phyloP scores from a whole-genome alignment of 1,284 basidiomycete genomes.

The Prillingera fragicola region DNA sequence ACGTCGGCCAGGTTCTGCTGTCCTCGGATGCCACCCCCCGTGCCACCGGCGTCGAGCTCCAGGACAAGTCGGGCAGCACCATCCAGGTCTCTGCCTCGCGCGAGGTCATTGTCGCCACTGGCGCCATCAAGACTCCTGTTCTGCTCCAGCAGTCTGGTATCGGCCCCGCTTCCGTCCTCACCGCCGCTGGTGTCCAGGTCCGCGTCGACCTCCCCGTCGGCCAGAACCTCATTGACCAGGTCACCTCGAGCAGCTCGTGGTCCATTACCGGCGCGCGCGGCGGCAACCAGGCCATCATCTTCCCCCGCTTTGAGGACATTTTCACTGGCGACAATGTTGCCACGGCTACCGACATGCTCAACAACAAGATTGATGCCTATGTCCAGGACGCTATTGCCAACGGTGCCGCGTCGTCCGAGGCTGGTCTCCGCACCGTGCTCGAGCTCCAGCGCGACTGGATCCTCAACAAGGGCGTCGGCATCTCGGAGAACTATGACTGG shows the following conservation, averaged over 20 bases:
- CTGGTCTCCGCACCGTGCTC: constrained; percentile 30
- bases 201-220: constrained; percentile 43
- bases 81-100: constrained; percentile 37
- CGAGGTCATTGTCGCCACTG: constrained; percentile 50
- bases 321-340: constrained; percentile 21
- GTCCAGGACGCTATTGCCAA: constrained; percentile 36
- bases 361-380: constrained; percentile 33
- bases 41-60: constrained; percentile 35
- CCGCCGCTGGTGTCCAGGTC: constrained; percentile 32
- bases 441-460: constrained; percentile 44
- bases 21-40: constrained; percentile 18
- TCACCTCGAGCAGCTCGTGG: constrained; percentile 35
- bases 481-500: constrained; percentile 41
- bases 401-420: constrained; percentile 30
- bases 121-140: constrained; percentile 48
- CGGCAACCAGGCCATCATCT: constrained; percentile 26
- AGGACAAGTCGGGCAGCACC: constrained; percentile 19
- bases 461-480: constrained; percentile 32
- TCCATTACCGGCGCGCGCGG: constrained; percentile 14
- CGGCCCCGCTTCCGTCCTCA: constrained; percentile 39
- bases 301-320: constrained; percentile 37
- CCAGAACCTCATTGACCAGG: constrained; percentile 49
- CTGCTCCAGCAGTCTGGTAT: constrained; percentile 50
- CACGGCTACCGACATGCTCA: constrained; percentile 18
- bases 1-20: constrained; percentile 31